These are phyloP conservation scores for Colletotrichum gigasporum DNA, from an alignment of 2,329 filamentous ascomycete genomes.

Conservation along the genomic window DNA sequence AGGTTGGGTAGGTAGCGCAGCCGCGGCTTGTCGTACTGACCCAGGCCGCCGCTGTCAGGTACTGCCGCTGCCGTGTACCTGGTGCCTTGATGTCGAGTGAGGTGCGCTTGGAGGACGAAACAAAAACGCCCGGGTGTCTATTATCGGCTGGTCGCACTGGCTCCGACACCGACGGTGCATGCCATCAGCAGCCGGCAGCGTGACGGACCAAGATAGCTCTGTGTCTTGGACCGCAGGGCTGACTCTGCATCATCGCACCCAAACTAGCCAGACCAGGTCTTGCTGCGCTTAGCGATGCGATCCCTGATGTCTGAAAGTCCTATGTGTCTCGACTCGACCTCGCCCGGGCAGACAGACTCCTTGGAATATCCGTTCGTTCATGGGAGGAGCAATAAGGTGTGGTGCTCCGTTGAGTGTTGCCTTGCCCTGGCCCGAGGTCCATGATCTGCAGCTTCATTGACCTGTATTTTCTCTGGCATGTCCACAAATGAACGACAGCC, in stretches of 20 bases:
- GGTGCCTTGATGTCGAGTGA: background rate
- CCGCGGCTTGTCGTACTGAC: slow-evolving; percentile 14
- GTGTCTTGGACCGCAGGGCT: slow-evolving; percentile 27
- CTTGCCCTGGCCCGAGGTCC: slow-evolving; percentile 7
- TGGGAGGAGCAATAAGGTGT: slow-evolving; percentile 12
- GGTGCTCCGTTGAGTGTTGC: background rate
- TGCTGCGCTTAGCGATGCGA: slow-evolving; percentile 16
- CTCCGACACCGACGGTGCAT: too few relatives aligned
- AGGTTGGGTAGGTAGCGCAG: background rate
- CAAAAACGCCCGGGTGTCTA: slow-evolving; percentile 23
- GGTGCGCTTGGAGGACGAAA: slow-evolving; percentile 20
- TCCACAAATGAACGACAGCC: slow-evolving; percentile 17
- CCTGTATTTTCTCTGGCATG: slow-evolving; percentile 5
- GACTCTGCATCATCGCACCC: slow-evolving; percentile 21
- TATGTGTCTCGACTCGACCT: too few relatives aligned
- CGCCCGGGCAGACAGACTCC: background rate
- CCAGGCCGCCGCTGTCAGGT: slow-evolving; percentile 15
- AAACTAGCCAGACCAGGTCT: slow-evolving; percentile 11
- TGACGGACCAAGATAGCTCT: slow-evolving; percentile 26
- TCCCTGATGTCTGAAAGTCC: slow-evolving; percentile 7
- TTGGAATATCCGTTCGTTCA: background rate
- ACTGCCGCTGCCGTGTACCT: slow-evolving; percentile 19
- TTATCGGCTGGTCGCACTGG: slow-evolving; percentile 28
- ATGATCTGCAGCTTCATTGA: background rate
- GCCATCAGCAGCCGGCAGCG: slow-evolving; percentile 2